Evolutionary conservation across 495 filamentous ascomycete genomes (phyloP), one percentile per base, ranked within the genome.

Genomic region (Tuber umbilicatum): DNA sequence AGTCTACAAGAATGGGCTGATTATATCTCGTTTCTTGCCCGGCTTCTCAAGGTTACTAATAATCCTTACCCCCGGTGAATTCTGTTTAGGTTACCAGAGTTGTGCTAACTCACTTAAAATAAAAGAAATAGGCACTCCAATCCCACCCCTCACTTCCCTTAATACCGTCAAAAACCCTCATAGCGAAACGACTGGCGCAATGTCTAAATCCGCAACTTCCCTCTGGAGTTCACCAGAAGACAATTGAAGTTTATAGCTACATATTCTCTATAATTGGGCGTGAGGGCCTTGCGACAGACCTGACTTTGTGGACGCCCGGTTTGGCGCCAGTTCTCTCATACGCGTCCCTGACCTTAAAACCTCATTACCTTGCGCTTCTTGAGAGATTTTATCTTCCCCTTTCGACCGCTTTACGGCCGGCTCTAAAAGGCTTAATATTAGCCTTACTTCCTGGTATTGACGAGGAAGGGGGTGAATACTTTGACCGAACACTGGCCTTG

Each of bases 1-100:
- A 89, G 93, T 70, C 86, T 97, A 77, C 93, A 97, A 84, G 95
- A 98, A 89, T 99, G 95, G 95, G 94, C 96, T 45, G 95, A 99
- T 83, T 99, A 99, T 82, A 98, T 99, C 82, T 97, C 94, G 16
- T 98, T 98, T 83, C 86, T 99, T 43, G 93, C 91, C 80, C 90
- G 95, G 45, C 86, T 99, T 38, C 85, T 97, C 72, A 99, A 97
- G 89, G 94, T 94, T 79, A 76, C 72, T 64, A 14, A 64, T 64
- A 73, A 10, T 45, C 12, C n/a, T 27, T 27, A 42, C 47, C 14
- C 60, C 64, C 1, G 16, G 35, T 69, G 67, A 77, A 73, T 43
- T 37, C 70, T 35, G 35, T 5, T 70, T n/a, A 55, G 21, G 40
- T 35, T 64, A 31, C n/a, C 27, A 31, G 55, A 64, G 55, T 35